phyloP scores from a whole-genome alignment of 1,284 basidiomycete genomes.

The Sporisorium iseilematis-ciliati region DNA sequence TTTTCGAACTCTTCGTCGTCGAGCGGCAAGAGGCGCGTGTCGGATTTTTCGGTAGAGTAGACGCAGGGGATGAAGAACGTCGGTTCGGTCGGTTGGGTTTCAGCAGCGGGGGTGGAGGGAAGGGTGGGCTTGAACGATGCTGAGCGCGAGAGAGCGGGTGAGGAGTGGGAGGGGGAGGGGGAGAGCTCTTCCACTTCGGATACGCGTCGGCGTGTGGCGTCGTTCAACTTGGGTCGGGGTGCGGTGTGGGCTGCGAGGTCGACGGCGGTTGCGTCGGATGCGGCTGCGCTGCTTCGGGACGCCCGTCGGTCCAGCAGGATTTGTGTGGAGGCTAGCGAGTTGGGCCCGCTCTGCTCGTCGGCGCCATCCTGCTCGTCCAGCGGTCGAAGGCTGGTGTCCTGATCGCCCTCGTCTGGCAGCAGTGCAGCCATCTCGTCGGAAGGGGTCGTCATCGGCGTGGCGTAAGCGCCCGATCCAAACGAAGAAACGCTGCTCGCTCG shows the following conservation, averaged over 20 bases:
- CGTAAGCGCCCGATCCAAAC: constrained; percentile 49
- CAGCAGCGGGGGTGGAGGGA: constrained; percentile 14
- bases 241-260: constrained; percentile 34
- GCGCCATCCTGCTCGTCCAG: constrained; percentile 30
- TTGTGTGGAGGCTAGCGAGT: constrained; percentile 8
- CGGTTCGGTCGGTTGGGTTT: constrained; percentile 21
- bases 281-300: constrained; percentile 42
- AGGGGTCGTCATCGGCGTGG: constrained; percentile 53
- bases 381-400: constrained; percentile 29
- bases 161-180: constrained; percentile 32
- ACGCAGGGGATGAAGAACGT: constrained; percentile 73
- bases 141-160: constrained; percentile 38
- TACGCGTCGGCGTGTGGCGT: constrained; percentile 18
- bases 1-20: constrained; percentile 91
- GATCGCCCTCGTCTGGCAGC: constrained; percentile 38
- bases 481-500: constrained; percentile 52
- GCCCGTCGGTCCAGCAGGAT: constrained; percentile 13
- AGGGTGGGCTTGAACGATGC: constrained; percentile 35
- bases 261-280: constrained; percentile 45
- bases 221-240: constrained; percentile 12
- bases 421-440: constrained; percentile 52
- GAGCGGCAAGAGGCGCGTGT: constrained; percentile 84
- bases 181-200: constrained; percentile 49
- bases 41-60: constrained; percentile 92
- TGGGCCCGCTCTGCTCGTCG: background rate